A percentile compares a stretch with the other conserved stretches of the same genome.
Evolutionary conservation across 2,329 filamentous ascomycete species (phyloP).

Genomic region (Scytalidium lignicola): DNA sequence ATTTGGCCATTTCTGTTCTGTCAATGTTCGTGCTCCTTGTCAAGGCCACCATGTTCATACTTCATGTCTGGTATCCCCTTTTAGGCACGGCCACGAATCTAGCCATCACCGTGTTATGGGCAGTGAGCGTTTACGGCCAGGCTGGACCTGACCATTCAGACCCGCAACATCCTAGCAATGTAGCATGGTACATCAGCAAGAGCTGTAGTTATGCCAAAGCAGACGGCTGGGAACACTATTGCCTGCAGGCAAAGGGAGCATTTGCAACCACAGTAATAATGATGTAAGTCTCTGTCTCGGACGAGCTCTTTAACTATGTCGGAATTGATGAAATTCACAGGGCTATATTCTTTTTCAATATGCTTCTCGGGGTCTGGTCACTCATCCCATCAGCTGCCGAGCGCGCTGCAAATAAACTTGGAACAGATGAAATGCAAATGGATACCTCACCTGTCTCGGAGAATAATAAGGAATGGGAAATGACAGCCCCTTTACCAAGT

Average conservation of each 20-base stretch:
- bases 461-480: constrained; percentile 49
- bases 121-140: constrained; percentile 63
- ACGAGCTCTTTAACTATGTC: constrained; percentile 1
- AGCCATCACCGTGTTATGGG: constrained; percentile 56
- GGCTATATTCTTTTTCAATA: constrained; percentile 53
- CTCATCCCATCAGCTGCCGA: constrained; percentile 34
- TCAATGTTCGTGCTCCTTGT: constrained; percentile 70
- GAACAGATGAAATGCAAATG: constrained; percentile 40
- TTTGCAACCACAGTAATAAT: constrained; percentile 62
- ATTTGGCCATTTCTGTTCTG: constrained; percentile 70
- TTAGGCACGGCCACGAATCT: constrained; percentile 55
- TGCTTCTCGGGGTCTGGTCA: constrained; percentile 54
- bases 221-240: constrained; percentile 51
- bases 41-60: constrained; percentile 64
- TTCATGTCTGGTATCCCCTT: constrained; percentile 66
- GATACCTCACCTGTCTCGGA: constrained; percentile 30
- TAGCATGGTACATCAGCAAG: constrained; percentile 71
- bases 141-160: constrained; percentile 70
- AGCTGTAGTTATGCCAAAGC: constrained; percentile 58
- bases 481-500: constrained; percentile 42
- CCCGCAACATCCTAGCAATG: constrained; percentile 51
- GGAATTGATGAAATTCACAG: constrained; percentile 31
- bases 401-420: constrained; percentile 46
- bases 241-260: constrained; percentile 61
- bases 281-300: constrained; percentile 50